These are phyloP conservation scores for Pleurotus citrinopileatus DNA, from an alignment of 768 basidiomycete genomes.

Conservation along the genomic window DNA sequence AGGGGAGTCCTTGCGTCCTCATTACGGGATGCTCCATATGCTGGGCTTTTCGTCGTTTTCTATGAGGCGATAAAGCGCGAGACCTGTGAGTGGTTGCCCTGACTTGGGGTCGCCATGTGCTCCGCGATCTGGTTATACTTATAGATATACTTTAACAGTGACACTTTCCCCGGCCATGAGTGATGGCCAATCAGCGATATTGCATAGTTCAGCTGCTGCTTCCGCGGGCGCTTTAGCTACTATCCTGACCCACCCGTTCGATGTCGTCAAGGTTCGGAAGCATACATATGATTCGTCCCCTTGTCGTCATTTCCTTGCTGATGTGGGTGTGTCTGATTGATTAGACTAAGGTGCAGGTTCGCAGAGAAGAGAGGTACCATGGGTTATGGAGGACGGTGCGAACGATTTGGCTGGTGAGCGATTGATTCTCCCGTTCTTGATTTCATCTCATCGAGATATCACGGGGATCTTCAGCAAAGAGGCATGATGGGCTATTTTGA, in stretches of 20 bases:
- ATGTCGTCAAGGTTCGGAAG: constrained; percentile 77
- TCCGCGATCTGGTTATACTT: background rate
- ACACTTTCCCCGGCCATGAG: constrained; percentile 41
- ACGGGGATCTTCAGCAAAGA: constrained; percentile 56
- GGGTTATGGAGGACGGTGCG: constrained; percentile 61
- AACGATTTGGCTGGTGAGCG: constrained; percentile 67
- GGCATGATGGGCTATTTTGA: constrained; percentile 83
- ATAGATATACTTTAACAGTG: constrained; percentile 25
- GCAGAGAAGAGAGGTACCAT: constrained; percentile 72
- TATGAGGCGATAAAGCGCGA: constrained; percentile 87
- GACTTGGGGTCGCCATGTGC: constrained; percentile 8
- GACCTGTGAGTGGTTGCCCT: constrained; percentile 42
- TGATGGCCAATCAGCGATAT: constrained; percentile 40
- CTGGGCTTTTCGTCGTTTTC: constrained; percentile 83
- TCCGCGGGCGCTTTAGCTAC: constrained; percentile 85
- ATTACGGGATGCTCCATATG: constrained; percentile 92
- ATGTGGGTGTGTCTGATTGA: background rate
- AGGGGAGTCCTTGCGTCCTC: constrained; percentile 87
- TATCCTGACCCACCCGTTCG: constrained; percentile 86
- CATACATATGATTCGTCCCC: background rate
- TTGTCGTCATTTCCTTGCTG: constrained; percentile 9
- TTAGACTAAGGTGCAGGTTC: constrained; percentile 91
- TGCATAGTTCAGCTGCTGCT: constrained; percentile 70
- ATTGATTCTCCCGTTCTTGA: background rate
- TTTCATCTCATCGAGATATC: background rate